Conservation (phyloP, 2,329 filamentous ascomycete genomes). For the Beauveria sp. region DNA sequence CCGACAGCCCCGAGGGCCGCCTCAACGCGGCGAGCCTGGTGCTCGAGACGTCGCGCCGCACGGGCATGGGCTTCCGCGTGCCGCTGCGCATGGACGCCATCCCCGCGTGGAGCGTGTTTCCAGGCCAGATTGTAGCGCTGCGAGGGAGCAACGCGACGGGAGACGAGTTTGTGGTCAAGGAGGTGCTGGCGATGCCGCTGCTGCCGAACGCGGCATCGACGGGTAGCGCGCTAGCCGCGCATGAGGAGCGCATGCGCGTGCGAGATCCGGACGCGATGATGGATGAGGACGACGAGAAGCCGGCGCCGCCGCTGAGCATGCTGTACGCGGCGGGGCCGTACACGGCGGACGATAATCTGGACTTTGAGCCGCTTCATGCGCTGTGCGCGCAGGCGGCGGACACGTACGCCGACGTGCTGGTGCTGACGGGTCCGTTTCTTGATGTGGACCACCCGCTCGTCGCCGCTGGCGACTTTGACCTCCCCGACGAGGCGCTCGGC, state of each 20-base stretch:
- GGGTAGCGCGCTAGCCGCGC: conserved; percentile 54
- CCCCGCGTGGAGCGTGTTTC: conserved; percentile 74
- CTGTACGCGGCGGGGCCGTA: conserved; percentile 82
- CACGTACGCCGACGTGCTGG: conserved; percentile 66
- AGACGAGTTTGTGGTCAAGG: conserved; percentile 69
- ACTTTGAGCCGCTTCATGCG: conserved; percentile 78
- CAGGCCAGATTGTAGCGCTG: conserved; percentile 86
- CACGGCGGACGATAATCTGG: conserved; percentile 84
- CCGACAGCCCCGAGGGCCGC: conserved; percentile 77
- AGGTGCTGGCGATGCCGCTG: conserved; percentile 68
- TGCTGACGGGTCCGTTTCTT: conserved; percentile 82
- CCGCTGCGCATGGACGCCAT: conserved; percentile 69
- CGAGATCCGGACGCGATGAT: conserved; percentile 54
- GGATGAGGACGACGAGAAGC: conserved; percentile 29
- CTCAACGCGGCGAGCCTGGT: conserved; percentile 80
- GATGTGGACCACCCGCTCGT: conserved; percentile 87
- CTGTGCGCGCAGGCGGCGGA: conserved; percentile 72
- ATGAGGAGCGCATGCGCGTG: conserved; percentile 57
- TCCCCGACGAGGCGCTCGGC: conserved; percentile 57
- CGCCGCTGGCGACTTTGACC: conserved; percentile 70
- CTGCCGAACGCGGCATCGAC: conserved; percentile 68
- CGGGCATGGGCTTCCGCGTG: conserved; percentile 74
- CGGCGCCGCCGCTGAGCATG: conserved; percentile 62
- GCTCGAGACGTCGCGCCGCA: conserved; percentile 78
- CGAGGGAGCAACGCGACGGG: conserved; percentile 82